phyloP scores from a whole-genome alignment of 75 land plant genomes.

The Pinus albicaulis region DNA sequence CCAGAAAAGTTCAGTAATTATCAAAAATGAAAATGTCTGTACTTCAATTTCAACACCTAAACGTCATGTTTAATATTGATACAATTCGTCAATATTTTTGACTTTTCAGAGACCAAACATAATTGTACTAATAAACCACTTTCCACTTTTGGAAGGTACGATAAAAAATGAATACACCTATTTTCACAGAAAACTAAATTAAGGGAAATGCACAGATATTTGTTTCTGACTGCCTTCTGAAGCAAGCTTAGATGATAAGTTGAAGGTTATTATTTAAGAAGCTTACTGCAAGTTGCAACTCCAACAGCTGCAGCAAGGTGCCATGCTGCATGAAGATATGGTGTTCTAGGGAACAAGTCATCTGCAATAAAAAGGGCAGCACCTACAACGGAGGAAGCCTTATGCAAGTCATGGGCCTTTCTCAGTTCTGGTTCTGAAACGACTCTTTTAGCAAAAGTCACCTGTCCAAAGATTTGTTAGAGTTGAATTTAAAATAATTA shows the following conservation, averaged over 20 bases:
- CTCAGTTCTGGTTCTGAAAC: constrained; percentile 58
- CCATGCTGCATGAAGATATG: constrained; percentile 95
- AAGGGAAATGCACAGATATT: background rate
- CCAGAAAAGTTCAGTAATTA: no score
- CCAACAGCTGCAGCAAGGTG: constrained; percentile 94
- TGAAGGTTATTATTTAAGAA: constrained; percentile 43
- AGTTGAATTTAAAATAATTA: background rate
- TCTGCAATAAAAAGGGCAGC: constrained; percentile 80
- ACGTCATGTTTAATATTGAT: no score
- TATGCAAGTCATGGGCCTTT: constrained; percentile 71
- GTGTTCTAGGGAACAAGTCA: constrained; percentile 72
- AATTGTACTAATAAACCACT: no score
- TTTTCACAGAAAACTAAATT: background rate
- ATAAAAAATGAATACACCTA: background rate
- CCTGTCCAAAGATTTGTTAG: constrained; percentile 30
- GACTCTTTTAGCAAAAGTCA: constrained; percentile 79
- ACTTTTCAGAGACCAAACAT: no score
- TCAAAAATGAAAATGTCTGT: no score
- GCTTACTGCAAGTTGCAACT: constrained; percentile 79
- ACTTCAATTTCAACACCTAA: no score
- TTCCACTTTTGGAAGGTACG: no score
- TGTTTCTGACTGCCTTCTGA: background rate
- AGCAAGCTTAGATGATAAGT: background rate
- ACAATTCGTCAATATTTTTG: no score
- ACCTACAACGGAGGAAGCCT: constrained; percentile 69